phyloP scores from a whole-genome alignment of 2,329 filamentous ascomycete genomes.

The Penicillium janthinellum region DNA sequence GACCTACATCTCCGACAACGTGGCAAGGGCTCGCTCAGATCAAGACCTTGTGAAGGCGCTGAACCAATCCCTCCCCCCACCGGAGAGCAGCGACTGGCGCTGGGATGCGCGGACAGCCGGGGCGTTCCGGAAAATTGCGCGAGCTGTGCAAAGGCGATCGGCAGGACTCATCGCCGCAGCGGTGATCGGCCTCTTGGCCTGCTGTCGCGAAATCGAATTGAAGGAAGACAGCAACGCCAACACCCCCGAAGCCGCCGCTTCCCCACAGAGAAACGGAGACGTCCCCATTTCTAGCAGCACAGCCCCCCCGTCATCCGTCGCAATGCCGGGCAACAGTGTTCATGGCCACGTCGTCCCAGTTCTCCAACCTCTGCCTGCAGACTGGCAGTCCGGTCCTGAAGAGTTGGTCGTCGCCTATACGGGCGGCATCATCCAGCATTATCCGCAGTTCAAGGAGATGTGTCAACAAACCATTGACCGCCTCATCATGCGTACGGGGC shows the following conservation, averaged over 20 bases:
- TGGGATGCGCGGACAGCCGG: constrained; percentile 66
- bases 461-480: constrained; percentile 69
- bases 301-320: constrained; percentile 9
- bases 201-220: constrained; percentile 65
- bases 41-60: constrained; percentile 50
- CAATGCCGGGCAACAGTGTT: constrained; percentile 12
- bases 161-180: constrained; percentile 74
- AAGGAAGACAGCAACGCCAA: constrained; percentile 43
- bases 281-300: constrained; percentile 21
- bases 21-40: constrained; percentile 57
- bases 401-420: constrained; percentile 78
- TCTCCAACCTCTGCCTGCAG: constrained; percentile 36
- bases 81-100: constrained; percentile 52
- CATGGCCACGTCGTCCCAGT: constrained; percentile 42
- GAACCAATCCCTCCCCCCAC: constrained; percentile 56
- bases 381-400: constrained; percentile 50
- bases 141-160: constrained; percentile 70
- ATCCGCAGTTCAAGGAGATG: constrained; percentile 70
- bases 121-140: constrained; percentile 66
- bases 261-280: constrained; percentile 31
- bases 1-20: constrained; percentile 70
- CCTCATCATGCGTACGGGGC: constrained; percentile 50
- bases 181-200: constrained; percentile 68
- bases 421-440: constrained; percentile 77
- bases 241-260: constrained; percentile 35